Percentiles rank a stretch among this genome's conserved stretches.
These are phyloP conservation scores for Rhodotorula diobovata DNA, from an alignment of 768 basidiomycete species.

Conservation along the genomic window DNA sequence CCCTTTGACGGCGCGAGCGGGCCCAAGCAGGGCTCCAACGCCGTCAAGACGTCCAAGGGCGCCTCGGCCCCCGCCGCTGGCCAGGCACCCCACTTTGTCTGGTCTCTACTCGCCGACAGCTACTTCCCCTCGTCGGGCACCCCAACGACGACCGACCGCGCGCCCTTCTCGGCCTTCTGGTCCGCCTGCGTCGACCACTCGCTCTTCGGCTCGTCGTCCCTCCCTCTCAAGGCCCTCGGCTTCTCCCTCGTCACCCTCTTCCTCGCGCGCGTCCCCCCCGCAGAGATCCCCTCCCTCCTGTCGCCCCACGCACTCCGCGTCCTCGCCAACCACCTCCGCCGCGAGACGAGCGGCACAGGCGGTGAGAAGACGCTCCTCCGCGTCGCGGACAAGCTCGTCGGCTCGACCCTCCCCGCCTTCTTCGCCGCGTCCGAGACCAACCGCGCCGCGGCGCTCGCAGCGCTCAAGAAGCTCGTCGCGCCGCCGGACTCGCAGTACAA, in stretches of 20 bases:
- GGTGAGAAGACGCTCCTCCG: constrained; percentile 81
- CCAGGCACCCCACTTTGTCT: constrained; percentile 76
- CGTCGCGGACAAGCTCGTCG: constrained; percentile 73
- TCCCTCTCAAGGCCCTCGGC: constrained; percentile 89
- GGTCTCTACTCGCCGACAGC: constrained; percentile 74
- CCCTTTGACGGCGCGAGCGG: not conserved
- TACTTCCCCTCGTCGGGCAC: constrained; percentile 54
- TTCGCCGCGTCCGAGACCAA: constrained; percentile 51
- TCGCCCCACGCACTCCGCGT: constrained; percentile 92
- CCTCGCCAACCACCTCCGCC: constrained; percentile 92
- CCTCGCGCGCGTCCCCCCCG: constrained; percentile 60
- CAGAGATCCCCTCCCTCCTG: constrained; percentile 78
- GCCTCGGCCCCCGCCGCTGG: constrained; percentile 55
- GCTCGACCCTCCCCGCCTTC: constrained; percentile 66
- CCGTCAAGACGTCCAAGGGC: constrained; percentile 40
- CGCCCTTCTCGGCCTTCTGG: constrained; percentile 83
- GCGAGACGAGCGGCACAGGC: constrained; percentile 47
- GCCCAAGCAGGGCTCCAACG: constrained; percentile 35
- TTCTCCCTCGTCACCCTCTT: constrained; percentile 83
- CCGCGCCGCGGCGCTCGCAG: constrained; percentile 59
- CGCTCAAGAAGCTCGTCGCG: constrained; percentile 79
- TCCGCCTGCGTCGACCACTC: constrained; percentile 84
- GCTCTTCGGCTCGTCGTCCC: constrained; percentile 75
- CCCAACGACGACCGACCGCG: constrained; percentile 49
- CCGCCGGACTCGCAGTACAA: constrained; percentile 69